Evolutionary conservation across 164 flowering plant genomes (phyloP), one percentile per base, ranked within the genome.

Genomic region (Sextonia rubra): DNA sequence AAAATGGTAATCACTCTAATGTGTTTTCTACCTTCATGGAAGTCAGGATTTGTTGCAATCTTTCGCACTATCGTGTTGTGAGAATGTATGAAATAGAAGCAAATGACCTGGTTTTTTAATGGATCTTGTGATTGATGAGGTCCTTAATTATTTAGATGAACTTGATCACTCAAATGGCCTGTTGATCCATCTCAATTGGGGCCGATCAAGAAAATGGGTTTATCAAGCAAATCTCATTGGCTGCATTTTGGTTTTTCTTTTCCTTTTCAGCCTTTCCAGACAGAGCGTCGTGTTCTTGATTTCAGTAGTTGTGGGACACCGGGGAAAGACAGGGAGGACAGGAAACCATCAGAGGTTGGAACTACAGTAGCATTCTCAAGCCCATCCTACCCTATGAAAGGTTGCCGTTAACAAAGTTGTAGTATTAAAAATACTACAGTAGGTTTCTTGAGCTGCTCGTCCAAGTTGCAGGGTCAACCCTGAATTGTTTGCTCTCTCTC

Each of bases 241-340:
- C 3, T 18, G 67, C 14, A n/a, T 11, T 26, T 64, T 18, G 37
- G 18, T 44, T 27, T 66, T 32, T 61, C 67, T 4, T 64, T 64
- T 32, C 37, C 52, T 44, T 27, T 61, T 60, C 58, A 52, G 55
- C 14, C 8, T 60, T 76, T 85, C 78, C 86, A 91, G 91, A 73
- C 78, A 1, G 93, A 91, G 81, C 75, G 89, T 20, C 92, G 97
- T 4, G 71, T 66, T 12, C 91, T 91, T 26, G 97, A 91, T 80
- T 89, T 91, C 79, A 89, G 92, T 69, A 92, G 88, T 69, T 91
- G 97, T 67, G 91, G 81, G 27, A 81, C 93, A 49, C 89, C 92
- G 2, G 78, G 74, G 62, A 85, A 81, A 69, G 77, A 76, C 77
- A 72, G 64, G 22, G 87, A 82, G 68, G 76, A 69, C 32, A 78